These are phyloP conservation scores for Goffeauzyma gilvescens DNA, from an alignment of 768 basidiomycete genomes.

Conservation along the genomic window DNA sequence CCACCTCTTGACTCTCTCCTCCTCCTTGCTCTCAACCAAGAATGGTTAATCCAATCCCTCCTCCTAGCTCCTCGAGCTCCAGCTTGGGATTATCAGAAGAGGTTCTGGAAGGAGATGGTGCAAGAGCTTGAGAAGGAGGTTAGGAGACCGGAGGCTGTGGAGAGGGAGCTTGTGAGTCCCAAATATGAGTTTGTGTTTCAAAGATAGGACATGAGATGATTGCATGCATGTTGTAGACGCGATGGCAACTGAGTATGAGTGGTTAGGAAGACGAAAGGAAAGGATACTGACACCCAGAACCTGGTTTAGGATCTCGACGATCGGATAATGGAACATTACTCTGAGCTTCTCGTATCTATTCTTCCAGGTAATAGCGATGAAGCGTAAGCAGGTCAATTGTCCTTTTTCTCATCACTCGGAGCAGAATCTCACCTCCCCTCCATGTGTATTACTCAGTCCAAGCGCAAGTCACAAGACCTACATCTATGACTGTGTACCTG, in stretches of 20 bases:
- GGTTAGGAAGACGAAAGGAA: no score
- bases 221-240: no score
- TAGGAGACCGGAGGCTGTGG: background rate
- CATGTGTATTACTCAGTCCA: constrained; percentile 10
- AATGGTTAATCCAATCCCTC: background rate
- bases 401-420: no score
- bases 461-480: constrained; percentile 24
- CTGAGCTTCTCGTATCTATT: constrained; percentile 13
- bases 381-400: no score
- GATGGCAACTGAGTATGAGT: no score
- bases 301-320: constrained; percentile 27
- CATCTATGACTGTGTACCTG: constrained; percentile 17
- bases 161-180: constrained; percentile 7
- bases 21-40: background rate
- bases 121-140: constrained; percentile 4
- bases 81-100: constrained; percentile 7
- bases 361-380: no score
- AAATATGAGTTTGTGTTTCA: no score
- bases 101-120: constrained; percentile 7
- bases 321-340: constrained; percentile 19
- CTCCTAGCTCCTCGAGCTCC: no score
- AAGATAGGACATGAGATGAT: no score
- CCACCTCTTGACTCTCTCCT: background rate
- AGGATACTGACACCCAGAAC: no score
- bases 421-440: no score